phyloP scores from a whole-genome alignment of 2,329 filamentous ascomycete genomes.

The Fusarium humuli region DNA sequence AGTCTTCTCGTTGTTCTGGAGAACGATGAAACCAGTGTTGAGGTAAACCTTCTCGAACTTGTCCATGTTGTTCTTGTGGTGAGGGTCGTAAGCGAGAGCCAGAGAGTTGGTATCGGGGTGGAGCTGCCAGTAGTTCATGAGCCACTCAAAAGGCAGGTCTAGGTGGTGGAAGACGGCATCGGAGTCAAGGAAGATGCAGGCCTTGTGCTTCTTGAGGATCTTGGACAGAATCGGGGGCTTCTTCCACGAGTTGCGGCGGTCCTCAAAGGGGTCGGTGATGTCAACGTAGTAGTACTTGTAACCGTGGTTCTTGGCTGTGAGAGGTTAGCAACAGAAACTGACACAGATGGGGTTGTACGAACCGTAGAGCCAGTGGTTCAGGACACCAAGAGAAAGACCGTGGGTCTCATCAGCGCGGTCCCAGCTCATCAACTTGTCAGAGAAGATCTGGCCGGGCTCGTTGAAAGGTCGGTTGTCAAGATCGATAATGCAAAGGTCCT shows the following conservation, averaged over 20 bases:
- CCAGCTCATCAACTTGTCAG: constrained; percentile 52
- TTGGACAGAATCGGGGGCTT: constrained; percentile 57
- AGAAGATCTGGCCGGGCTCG: constrained; percentile 53
- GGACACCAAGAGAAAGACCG: constrained; percentile 55
- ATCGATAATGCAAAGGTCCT: constrained; percentile 59
- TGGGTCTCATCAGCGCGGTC: constrained; percentile 49
- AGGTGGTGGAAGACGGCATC: constrained; percentile 59
- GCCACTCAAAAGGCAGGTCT: constrained; percentile 60
- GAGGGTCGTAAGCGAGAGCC: constrained; percentile 56
- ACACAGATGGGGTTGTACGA: neutral
- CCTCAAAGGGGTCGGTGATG: constrained; percentile 51
- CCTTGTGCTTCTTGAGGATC: constrained; percentile 58
- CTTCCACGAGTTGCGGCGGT: constrained; percentile 61
- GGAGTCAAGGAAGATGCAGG: constrained; percentile 59
- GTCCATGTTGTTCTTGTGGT: constrained; percentile 54
- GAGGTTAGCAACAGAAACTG: constrained; percentile 32
- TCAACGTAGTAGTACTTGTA: constrained; percentile 61
- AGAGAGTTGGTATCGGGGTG: constrained; percentile 55
- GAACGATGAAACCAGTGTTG: constrained; percentile 66
- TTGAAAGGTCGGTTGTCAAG: constrained; percentile 57
- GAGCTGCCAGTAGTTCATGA: constrained; percentile 61
- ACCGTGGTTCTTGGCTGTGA: constrained; percentile 57
- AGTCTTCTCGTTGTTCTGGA: constrained; percentile 62
- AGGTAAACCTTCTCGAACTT: constrained; percentile 56
- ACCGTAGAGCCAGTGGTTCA: constrained; percentile 61